phyloP scores from a whole-genome alignment of 1,139 yeast genomes.

The Zygoascus hellenicus region DNA sequence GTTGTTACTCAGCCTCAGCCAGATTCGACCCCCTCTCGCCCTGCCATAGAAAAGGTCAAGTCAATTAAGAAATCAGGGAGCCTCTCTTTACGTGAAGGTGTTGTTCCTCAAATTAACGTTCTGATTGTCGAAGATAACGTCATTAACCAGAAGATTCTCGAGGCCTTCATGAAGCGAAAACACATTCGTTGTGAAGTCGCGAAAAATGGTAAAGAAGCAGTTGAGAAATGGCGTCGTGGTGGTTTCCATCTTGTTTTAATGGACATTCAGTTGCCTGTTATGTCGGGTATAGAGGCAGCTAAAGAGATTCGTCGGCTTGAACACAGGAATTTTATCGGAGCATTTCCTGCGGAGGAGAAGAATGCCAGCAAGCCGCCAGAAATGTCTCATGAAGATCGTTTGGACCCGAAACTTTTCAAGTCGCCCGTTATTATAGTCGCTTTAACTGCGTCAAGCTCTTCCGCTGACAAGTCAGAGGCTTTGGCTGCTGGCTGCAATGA shows the following conservation, averaged over 20 bases:
- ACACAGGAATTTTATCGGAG: conserved; percentile 75
- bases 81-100: conserved; percentile 29
- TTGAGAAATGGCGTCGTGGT: conserved; percentile 87
- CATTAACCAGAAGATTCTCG: conserved; percentile 87
- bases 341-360: conserved; percentile 43
- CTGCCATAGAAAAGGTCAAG: conserved; percentile 7
- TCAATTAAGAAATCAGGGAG: conserved; percentile 9
- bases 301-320: conserved; percentile 83
- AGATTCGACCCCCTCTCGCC: neutral
- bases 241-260: conserved; percentile 87
- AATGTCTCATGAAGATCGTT: conserved; percentile 38
- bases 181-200: conserved; percentile 83
- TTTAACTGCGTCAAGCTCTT: conserved; percentile 82
- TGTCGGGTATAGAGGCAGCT: conserved; percentile 91
- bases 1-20: conserved; percentile 4
- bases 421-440: conserved; percentile 97
- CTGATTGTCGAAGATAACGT: conserved; percentile 94
- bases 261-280: conserved; percentile 93
- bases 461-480: conserved; percentile 86
- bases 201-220: conserved; percentile 86
- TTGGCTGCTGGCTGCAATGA: conserved; percentile 96
- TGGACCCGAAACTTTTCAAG: conserved; percentile 59
- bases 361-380: conserved; percentile 14
- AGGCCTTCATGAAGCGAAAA: conserved; percentile 83
- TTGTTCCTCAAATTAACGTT: conserved; percentile 75